A percentile compares a stretch with the other conserved stretches of the same genome.
Evolutionary conservation across 1,139 yeast genomes (phyloP).

Genomic region (Hyphopichia fennica): DNA sequence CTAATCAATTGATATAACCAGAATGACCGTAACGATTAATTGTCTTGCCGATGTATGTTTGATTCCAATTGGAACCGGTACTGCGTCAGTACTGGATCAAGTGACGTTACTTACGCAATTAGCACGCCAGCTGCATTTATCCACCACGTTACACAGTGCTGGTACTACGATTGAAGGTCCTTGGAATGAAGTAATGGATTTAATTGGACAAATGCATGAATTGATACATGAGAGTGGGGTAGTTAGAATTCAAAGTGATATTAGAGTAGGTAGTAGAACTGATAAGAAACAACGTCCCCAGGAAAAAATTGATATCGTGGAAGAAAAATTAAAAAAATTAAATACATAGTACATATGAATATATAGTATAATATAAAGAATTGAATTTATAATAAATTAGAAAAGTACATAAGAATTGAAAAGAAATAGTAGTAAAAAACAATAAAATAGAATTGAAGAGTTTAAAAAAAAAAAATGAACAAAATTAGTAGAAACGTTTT

Average conservation of each 20-base stretch:
- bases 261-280: constrained; percentile 78
- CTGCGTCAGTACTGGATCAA: constrained; percentile 78
- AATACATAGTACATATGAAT: too few relatives aligned
- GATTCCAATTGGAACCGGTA: constrained; percentile 79
- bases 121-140: constrained; percentile 59
- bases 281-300: constrained; percentile 67
- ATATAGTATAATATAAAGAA: too few relatives aligned
- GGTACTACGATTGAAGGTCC: constrained; percentile 92
- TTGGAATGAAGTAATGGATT: constrained; percentile 82
- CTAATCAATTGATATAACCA: too few relatives aligned
- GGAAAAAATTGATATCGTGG: constrained; percentile 65
- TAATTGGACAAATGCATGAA: constrained; percentile 80
- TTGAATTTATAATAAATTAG: background rate
- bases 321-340: constrained; percentile 42
- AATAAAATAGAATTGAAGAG: background rate
- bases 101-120: constrained; percentile 66
- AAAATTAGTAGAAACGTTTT: background rate
- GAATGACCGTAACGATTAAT: constrained; percentile 44
- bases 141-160: constrained; percentile 78
- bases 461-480: background rate
- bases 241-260: constrained; percentile 78
- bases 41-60: constrained; percentile 83
- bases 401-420: background rate
- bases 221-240: constrained; percentile 67
- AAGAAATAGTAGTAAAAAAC: background rate